Evolutionary conservation across 352 stramenopile genomes (phyloP).

Genomic region (Stramenopiles sp.): DNA sequence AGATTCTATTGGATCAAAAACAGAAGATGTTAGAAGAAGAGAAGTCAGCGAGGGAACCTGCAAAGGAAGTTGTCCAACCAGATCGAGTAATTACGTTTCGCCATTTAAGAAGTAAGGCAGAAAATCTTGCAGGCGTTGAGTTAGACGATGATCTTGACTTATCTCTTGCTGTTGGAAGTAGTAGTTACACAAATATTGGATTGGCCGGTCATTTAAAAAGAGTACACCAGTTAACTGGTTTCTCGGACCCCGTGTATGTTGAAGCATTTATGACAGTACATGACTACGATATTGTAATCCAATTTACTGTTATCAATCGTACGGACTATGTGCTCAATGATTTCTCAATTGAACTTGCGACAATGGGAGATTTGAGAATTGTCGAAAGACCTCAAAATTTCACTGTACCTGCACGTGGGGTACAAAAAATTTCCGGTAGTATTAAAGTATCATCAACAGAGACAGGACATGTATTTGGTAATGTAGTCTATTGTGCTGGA

Average conservation of each 20-base stretch:
- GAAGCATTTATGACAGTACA: slow-evolving; percentile 96
- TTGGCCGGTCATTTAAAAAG: slow-evolving; percentile 11
- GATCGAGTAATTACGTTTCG: slow-evolving; percentile 91
- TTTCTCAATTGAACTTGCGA: slow-evolving; percentile 87
- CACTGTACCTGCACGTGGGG: slow-evolving; percentile 84
- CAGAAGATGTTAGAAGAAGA: background rate
- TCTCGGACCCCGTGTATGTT: slow-evolving; percentile 93
- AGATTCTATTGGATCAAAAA: slow-evolving; percentile 13
- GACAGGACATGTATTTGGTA: slow-evolving; percentile 97
- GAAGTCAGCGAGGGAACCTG: background rate
- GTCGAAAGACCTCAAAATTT: slow-evolving; percentile 82
- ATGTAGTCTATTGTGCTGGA: slow-evolving; percentile 85
- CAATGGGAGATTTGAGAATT: slow-evolving; percentile 96
- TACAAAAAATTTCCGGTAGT: slow-evolving; percentile 43
- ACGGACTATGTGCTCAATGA: slow-evolving; percentile 89
- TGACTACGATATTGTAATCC: slow-evolving; percentile 94
- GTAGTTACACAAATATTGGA: background rate
- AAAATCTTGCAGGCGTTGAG: slow-evolving; percentile 87
- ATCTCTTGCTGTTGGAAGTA: slow-evolving; percentile 43
- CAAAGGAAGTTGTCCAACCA: slow-evolving; percentile 26
- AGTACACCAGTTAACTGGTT: slow-evolving; percentile 90
- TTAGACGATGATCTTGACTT: slow-evolving; percentile 89
- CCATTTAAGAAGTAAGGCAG: slow-evolving; percentile 52
- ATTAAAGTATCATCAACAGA: slow-evolving; percentile 99
- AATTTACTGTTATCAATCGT: slow-evolving; percentile 94